These are phyloP conservation scores for Xerophyta viscosa DNA, from an alignment of 106 monocot genomes.

Conservation along the genomic window DNA sequence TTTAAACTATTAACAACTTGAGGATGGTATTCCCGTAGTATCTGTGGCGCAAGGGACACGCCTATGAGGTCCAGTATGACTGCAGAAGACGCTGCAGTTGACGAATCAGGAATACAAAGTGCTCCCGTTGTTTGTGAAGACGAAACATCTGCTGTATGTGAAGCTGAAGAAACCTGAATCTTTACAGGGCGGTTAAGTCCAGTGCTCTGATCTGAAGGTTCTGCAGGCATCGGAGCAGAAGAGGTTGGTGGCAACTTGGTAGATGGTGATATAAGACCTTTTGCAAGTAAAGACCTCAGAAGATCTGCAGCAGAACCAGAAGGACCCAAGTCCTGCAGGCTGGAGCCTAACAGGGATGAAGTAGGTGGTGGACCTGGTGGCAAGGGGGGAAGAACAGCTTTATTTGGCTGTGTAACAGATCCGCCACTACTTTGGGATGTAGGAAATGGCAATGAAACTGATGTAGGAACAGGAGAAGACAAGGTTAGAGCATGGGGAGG, in stretches of 20 bases:
- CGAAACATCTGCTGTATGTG: conserved; percentile 1
- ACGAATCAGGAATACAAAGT: background rate
- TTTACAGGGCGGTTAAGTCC: conserved; percentile 1
- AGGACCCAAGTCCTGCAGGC: conserved; percentile 6
- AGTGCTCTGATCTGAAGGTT: conserved; percentile 5
- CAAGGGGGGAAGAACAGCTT: conserved; percentile 42
- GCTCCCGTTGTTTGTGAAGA: background rate
- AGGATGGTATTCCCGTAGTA: conserved; percentile 57
- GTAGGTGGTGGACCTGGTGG: conserved; percentile 71
- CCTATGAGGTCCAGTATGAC: conserved; percentile 38
- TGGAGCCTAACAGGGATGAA: conserved; percentile 16
- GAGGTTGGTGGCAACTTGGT: conserved; percentile 6
- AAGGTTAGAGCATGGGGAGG: conserved; percentile 29
- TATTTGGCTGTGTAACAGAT: background rate
- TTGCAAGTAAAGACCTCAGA: conserved; percentile 74
- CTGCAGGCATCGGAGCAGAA: conserved; percentile 4
- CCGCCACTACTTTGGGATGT: conserved; percentile 2
- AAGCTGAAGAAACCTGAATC: conserved; percentile 1
- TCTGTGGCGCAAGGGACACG: conserved; percentile 54
- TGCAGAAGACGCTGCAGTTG: background rate
- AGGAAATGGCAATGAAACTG: conserved; percentile 5
- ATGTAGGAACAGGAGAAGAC: conserved; percentile 10
- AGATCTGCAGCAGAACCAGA: conserved; percentile 21
- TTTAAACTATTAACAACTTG: conserved; percentile 46
- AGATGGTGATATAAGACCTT: conserved; percentile 67